Evolutionary conservation across 1,284 basidiomycete genomes (phyloP).

Genomic region (Irpex sp.): DNA sequence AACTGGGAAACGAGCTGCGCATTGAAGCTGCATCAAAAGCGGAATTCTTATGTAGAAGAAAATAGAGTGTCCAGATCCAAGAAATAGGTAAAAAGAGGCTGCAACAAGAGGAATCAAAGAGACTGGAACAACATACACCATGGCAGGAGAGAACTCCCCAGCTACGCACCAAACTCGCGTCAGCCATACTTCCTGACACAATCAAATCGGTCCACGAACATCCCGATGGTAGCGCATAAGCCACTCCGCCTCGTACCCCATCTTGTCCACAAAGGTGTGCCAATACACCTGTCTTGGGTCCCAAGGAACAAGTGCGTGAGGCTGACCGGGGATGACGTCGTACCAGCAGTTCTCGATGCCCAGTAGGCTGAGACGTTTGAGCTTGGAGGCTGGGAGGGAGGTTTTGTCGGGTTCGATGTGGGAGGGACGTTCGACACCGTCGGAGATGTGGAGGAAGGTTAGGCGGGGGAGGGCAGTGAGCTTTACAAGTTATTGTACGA

Average conservation of each 20-base stretch:
- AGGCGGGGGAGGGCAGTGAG: conserved; percentile 3
- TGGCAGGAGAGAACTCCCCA: neutral
- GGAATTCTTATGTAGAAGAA: too few relatives aligned
- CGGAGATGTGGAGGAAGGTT: conserved; percentile 7
- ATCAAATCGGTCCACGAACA: conserved; percentile 1
- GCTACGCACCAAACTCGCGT: neutral
- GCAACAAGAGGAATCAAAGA: neutral
- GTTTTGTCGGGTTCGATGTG: neutral
- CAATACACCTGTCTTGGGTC: neutral
- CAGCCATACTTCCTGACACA: neutral
- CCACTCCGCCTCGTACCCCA: conserved; percentile 10
- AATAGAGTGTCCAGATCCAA: too few relatives aligned
- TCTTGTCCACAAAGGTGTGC: neutral
- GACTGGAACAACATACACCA: neutral
- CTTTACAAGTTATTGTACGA: neutral
- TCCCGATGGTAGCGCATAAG: conserved; percentile 8
- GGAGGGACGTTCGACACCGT: conserved; percentile 3
- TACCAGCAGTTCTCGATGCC: conserved; percentile 7
- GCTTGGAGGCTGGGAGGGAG: neutral
- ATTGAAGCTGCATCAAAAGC: too few relatives aligned
- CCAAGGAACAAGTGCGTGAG: neutral
- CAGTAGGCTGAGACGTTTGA: conserved; percentile 2
- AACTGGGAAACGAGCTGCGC: too few relatives aligned
- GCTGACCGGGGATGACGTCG: conserved; percentile 1
- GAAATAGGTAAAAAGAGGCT: too few relatives aligned